Conservation (phyloP, 768 basidiomycete species). For the Jaapia argillacea region DNA sequence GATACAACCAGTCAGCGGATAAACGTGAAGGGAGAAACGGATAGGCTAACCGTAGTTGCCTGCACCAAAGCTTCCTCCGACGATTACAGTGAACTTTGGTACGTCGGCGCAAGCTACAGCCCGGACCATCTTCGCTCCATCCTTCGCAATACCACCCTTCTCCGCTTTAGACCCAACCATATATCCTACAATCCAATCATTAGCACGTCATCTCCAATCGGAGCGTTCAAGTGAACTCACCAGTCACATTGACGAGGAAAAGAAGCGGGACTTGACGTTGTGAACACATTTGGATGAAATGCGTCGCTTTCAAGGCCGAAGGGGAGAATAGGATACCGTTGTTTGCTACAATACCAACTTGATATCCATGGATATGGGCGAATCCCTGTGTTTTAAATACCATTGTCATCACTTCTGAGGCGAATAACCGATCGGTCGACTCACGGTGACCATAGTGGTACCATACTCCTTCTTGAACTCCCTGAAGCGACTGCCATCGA, state of each 20-base stretch:
- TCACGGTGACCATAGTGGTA: constrained; percentile 77
- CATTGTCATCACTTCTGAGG: neutral
- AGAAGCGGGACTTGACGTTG: constrained; percentile 84
- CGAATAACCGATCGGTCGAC: constrained; percentile 12
- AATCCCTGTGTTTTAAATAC: constrained; percentile 62
- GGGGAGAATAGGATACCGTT: constrained; percentile 94
- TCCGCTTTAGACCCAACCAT: constrained; percentile 98
- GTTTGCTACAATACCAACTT: constrained; percentile 89
- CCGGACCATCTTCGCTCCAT: constrained; percentile 95
- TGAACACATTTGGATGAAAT: constrained; percentile 91
- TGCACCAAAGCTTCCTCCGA: constrained; percentile 91
- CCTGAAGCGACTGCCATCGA: constrained; percentile 84
- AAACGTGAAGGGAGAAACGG: constrained; percentile 7
- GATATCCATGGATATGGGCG: constrained; percentile 80
- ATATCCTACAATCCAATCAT: constrained; percentile 42
- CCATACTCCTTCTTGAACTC: constrained; percentile 98
- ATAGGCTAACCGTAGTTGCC: constrained; percentile 76
- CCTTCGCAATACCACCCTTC: constrained; percentile 89
- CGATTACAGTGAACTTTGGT: constrained; percentile 87
- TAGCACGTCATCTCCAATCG: constrained; percentile 1
- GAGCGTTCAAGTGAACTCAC: constrained; percentile 19
- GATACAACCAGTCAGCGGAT: no score
- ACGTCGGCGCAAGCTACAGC: constrained; percentile 91
- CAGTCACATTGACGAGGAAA: constrained; percentile 94
- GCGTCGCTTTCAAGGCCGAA: constrained; percentile 87